Base-by-base conservation (phyloP, 495 filamentous ascomycete species). In the Penicillium atrosanguineum region DNA sequence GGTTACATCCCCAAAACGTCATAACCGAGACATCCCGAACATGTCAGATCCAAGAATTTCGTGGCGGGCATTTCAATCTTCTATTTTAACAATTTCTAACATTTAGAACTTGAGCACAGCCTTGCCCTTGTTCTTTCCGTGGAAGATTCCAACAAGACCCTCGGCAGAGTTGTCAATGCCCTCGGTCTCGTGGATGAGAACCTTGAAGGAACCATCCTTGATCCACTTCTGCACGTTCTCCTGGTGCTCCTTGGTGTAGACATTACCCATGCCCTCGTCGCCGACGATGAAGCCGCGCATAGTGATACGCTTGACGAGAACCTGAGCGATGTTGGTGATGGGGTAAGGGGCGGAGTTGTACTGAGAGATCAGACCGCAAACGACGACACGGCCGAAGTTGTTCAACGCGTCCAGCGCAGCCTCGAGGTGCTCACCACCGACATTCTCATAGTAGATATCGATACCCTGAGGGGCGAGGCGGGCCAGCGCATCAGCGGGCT, bases 391-490 rank as follows among this genome's bases (percentile, higher is more conserved):
- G 1, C 90, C 93, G 54, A 72, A 83, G 26, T 73, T 50, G 44
- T 90, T 95, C 72, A 95, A 73, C 25, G 74, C 75, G 11, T 82
- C 75, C 8, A 97, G 62, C 0, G 87, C 82, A 20, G 90, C 91
- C 56, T 91, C 87, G 34, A 96, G 75, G 57, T 90, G 86, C 74
- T 93, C 90, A 7, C 91, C 92, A 7, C 92, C 92, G 18, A 97
- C 92, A 56, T 96, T 96, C 69, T 97, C 92, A 60, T 86, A 97
- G 74, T 96, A 96, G 67, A 97, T 95, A 64, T 96, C 90, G 44
- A 97, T 79, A 11, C 92, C 93, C 26, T 93, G 63, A 0, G 91
- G 92, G 6, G 87, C 88, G 40, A 95, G 72, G 56, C 89, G 79
- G 56, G 75, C 69, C 45, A 96, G 73, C 1, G 91, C 93, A 43